Base-by-base conservation (phyloP, 345 rosid species). In the Eucalyptus cladocalyx region DNA sequence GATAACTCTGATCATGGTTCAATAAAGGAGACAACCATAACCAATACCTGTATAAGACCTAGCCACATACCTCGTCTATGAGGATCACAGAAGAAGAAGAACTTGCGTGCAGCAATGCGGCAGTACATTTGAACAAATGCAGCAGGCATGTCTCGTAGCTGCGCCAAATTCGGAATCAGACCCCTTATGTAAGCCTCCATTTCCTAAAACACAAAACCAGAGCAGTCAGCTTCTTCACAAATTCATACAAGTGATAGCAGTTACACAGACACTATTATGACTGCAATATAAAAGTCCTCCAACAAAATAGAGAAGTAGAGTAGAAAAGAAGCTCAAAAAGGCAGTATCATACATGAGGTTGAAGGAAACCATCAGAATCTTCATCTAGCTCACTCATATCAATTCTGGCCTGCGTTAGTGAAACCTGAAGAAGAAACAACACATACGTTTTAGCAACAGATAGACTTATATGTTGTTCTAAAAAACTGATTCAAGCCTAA, bases 321-420 rank as follows among this genome's bases (percentile, higher is more conserved):
- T 49, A 67, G 23, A 49, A 50, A 30, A 83, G 62, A 76, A 67
- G 65, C n/a, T n/a, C 8, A 21, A 88, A 80, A 32, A 87, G 87
- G 86, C 15, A 87, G 49, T 86, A 13, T 58, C 91, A 89, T 94
- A 98, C 99, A 91, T 94, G 93, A 92, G 97, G 90, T 88, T 95
- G 99, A 91, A 98, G 99, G 91, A 98, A 98, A 92, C 99, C 99
- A 92, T 98, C 99, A 88, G 99, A 97, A 91, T 97, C 99, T 91
- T 98, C 99, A 76, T 97, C 99, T 86, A 98, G 98, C 93, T 98
- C 99, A 90, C 99, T 98, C 99, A 97, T 98, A 90, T 97, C 99
- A 88, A 98, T 98, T 93, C 99, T 96, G 87, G 99, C 99, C 92
- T 97, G 99, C 86, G 99, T 97, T 91, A 98, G 96, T 28, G 99